Percentiles rank a stretch among this genome's conserved stretches.
These are phyloP conservation scores for Diatrype stigma DNA, from an alignment of 2,329 filamentous ascomycete genomes.

Conservation along the genomic window DNA sequence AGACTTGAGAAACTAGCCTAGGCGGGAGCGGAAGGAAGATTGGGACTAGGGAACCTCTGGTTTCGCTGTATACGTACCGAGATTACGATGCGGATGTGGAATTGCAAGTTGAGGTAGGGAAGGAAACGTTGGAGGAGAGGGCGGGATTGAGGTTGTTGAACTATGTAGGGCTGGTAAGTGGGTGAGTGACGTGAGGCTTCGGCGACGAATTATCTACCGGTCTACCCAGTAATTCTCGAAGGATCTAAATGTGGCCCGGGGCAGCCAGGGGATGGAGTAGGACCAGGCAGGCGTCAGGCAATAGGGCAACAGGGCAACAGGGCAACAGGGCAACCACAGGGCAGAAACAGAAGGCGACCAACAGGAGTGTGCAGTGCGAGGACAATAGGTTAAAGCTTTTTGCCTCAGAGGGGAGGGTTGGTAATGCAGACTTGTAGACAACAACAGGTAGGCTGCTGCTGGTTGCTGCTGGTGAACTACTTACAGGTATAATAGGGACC, in stretches of 20 bases:
- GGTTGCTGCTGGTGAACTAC: not conserved
- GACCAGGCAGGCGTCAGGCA: not conserved
- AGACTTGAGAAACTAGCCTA: constrained; percentile 8
- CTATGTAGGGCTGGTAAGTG: not conserved
- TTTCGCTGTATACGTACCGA: not conserved
- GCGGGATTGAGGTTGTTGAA: not conserved
- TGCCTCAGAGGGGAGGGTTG: not conserved
- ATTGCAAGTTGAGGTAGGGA: not conserved
- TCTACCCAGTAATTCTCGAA: constrained; percentile 1
- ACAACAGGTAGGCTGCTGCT: not conserved
- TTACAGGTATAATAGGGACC: too few species aligned
- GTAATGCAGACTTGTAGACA: not conserved
- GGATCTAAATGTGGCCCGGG: not conserved
- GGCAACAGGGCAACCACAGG: too few species aligned
- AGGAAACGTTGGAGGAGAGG: not conserved
- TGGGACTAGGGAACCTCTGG: too few species aligned
- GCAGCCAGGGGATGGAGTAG: not conserved
- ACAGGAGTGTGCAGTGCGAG: too few species aligned
- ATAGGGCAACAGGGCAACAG: too few species aligned
- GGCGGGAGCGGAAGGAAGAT: not conserved
- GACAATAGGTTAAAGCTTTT: not conserved
- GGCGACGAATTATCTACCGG: not conserved
- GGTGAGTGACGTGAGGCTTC: not conserved
- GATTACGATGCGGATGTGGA: not conserved
- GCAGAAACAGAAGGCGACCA: too few species aligned